These are phyloP conservation scores for Globisporangium abappressorium DNA, from an alignment of 352 stramenopile genomes.

Conservation along the genomic window DNA sequence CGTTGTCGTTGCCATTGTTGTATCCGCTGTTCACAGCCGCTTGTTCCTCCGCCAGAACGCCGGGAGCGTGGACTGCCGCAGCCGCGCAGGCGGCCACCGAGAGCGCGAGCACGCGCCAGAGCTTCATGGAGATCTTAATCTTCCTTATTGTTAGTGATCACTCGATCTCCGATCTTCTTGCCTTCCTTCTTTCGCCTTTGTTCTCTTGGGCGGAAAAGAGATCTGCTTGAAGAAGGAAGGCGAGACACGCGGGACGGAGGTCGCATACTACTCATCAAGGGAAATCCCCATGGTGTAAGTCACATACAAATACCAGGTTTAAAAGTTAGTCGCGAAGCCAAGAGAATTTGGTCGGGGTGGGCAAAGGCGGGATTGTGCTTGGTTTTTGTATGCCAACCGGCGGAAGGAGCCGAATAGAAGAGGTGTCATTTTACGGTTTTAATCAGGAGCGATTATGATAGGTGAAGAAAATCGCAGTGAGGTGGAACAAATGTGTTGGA, in stretches of 20 bases:
- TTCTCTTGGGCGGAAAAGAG: slow-evolving; percentile 7
- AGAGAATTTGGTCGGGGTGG: background rate
- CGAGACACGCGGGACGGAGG: slow-evolving; percentile 3
- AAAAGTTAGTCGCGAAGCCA: background rate
- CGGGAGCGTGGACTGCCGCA: too few species aligned
- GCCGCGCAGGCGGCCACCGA: background rate
- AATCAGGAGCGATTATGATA: slow-evolving; percentile 4
- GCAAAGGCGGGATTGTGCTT: background rate
- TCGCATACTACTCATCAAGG: background rate
- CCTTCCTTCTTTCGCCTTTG: slow-evolving; percentile 24
- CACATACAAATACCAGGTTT: background rate
- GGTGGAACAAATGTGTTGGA: slow-evolving; percentile 14
- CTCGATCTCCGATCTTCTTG: background rate
- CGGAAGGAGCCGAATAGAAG: background rate
- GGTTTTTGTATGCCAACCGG: background rate
- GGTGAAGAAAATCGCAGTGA: background rate
- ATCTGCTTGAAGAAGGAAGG: slow-evolving; percentile 20
- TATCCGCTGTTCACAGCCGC: background rate
- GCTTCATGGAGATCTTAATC: slow-evolving; percentile 40
- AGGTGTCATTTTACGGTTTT: slow-evolving; percentile 9
- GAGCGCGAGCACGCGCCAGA: slow-evolving; percentile 76
- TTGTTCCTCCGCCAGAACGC: background rate
- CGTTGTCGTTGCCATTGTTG: background rate
- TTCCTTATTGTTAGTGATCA: background rate
- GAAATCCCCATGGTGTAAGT: background rate